phyloP scores from a whole-genome alignment of 2,329 filamentous ascomycete genomes.

The Keithomyces neogunnii region DNA sequence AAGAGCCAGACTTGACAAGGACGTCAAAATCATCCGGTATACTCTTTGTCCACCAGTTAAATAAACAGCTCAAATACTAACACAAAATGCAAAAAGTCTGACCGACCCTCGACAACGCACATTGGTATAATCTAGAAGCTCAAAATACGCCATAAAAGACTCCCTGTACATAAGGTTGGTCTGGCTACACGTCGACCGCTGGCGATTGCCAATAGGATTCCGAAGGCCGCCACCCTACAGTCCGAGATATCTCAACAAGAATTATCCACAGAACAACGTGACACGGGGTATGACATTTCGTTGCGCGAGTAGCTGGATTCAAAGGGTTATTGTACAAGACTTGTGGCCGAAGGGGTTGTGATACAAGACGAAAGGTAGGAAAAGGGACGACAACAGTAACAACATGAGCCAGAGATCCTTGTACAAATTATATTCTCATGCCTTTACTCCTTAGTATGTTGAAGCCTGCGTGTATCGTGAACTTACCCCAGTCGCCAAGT shows the following conservation, averaged over 20 bases:
- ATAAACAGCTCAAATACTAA: not conserved
- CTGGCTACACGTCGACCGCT: too few species aligned
- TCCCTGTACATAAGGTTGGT: too few species aligned
- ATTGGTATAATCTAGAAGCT: conserved; percentile 18
- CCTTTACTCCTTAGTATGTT: conserved; percentile 87
- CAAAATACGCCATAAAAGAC: too few species aligned
- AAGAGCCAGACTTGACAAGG: conserved; percentile 47
- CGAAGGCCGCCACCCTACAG: too few species aligned
- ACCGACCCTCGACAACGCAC: conserved; percentile 51
- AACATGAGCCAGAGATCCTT: not conserved
- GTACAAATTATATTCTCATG: conserved; percentile 54
- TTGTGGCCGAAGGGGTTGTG: not conserved
- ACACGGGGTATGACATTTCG: too few species aligned
- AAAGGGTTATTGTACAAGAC: not conserved
- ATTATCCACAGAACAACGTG: too few species aligned
- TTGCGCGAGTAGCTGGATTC: not conserved
- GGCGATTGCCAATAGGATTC: too few species aligned
- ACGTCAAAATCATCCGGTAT: conserved; percentile 72
- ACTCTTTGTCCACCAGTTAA: conserved; percentile 11
- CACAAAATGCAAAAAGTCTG: conserved; percentile 29
- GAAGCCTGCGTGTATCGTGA: conserved; percentile 66
- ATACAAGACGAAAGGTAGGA: not conserved
- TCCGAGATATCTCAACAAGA: too few species aligned
- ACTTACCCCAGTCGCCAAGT: conserved; percentile 70
- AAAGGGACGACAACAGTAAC: too few species aligned